These are phyloP conservation scores for Curvularia sp. DNA, from an alignment of 2,329 filamentous ascomycete genomes.

Conservation along the genomic window DNA sequence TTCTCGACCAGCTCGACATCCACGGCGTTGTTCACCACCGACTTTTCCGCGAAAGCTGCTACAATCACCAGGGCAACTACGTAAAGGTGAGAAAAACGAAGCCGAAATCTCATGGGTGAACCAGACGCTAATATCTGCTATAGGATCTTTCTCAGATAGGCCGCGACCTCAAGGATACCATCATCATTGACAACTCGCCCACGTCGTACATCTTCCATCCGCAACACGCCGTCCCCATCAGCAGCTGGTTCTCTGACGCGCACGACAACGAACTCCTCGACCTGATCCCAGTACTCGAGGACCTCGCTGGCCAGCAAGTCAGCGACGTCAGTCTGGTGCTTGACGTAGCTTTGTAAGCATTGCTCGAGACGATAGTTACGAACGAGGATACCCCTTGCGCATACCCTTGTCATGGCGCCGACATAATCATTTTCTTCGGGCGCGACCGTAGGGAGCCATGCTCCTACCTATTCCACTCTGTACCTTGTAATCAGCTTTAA, in stretches of 20 bases:
- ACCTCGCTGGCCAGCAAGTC: conserved; percentile 86
- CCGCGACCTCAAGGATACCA: conserved; percentile 93
- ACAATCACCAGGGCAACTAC: conserved; percentile 99
- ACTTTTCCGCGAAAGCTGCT: conserved; percentile 97
- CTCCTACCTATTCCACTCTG: conserved; percentile 25
- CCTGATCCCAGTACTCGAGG: conserved; percentile 96
- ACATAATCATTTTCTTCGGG: conserved; percentile 30
- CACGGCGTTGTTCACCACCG: conserved; percentile 96
- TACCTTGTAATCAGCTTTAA: conserved; percentile 52
- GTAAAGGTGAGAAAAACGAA: conserved; percentile 69
- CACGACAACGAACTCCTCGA: conserved; percentile 99
- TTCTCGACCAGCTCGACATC: conserved; percentile 95
- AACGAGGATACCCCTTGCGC: conserved; percentile 34
- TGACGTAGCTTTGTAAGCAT: conserved; percentile 74
- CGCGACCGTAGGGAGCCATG: conserved; percentile 10
- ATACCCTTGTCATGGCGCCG: conserved; percentile 33
- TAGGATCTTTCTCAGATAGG: conserved; percentile 94
- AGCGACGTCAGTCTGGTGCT: conserved; percentile 96
- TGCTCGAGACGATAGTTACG: conserved; percentile 23
- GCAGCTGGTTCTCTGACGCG: conserved; percentile 99
- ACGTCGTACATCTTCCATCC: conserved; percentile 99
- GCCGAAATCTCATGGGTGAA: background rate
- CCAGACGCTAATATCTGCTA: background rate
- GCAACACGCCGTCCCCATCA: conserved; percentile 97
- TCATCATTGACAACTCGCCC: conserved; percentile 99